Conservation (phyloP, 352 stramenopile genomes). For the Phytophthora quininea region DNA sequence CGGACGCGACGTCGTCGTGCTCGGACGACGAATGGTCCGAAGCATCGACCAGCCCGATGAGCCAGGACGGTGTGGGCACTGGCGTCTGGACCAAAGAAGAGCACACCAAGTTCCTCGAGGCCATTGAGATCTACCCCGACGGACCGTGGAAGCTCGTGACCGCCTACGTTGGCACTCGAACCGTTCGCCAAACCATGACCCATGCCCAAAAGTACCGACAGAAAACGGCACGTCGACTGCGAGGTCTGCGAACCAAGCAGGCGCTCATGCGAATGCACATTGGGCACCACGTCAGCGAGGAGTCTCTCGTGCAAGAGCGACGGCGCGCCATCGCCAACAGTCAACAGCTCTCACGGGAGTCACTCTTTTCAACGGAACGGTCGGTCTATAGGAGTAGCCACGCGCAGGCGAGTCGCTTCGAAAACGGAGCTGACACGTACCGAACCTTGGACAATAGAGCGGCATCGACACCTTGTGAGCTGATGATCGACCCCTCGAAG, state of each 20-base stretch:
- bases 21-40: slow-evolving; percentile 30
- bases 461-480: slow-evolving; percentile 5
- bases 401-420: too few relatives aligned
- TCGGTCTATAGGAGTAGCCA: neutral
- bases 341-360: slow-evolving; percentile 10
- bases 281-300: slow-evolving; percentile 65
- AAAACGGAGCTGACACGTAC: neutral
- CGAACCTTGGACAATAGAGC: neutral
- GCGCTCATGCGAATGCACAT: slow-evolving; percentile 78
- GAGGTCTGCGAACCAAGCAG: slow-evolving; percentile 70
- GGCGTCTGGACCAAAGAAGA: slow-evolving; percentile 72
- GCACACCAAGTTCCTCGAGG: slow-evolving; percentile 72
- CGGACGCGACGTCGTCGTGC: slow-evolving; percentile 24
- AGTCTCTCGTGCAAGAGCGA: slow-evolving; percentile 67
- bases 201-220: slow-evolving; percentile 80
- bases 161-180: slow-evolving; percentile 68
- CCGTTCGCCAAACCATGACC: slow-evolving; percentile 77
- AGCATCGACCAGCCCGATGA: slow-evolving; percentile 16
- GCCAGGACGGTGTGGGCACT: slow-evolving; percentile 28
- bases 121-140: slow-evolving; percentile 74
- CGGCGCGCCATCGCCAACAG: slow-evolving; percentile 41
- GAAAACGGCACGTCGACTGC: slow-evolving; percentile 62
- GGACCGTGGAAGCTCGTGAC: slow-evolving; percentile 74
- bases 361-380: neutral
- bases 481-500: slow-evolving; percentile 32